Base-by-base conservation (phyloP, 208 protist genomes). In the Trypanosoma platydactyli region DNA sequence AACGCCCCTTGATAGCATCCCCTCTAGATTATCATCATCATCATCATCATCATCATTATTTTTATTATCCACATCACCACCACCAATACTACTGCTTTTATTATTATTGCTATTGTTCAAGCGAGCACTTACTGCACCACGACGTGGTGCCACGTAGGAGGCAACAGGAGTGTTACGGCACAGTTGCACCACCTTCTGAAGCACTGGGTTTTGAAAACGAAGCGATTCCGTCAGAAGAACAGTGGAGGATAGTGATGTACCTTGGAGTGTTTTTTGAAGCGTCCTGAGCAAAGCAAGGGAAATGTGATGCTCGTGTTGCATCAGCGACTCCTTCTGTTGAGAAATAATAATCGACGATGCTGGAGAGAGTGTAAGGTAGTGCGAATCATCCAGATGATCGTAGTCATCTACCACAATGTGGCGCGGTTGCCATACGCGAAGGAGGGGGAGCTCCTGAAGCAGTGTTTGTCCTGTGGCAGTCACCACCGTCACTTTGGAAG, bases 341-440 rank as follows among this genome's bases (percentile, higher is more conserved):
- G 88, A 71, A 54, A 90, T 63, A 46, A 79, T 77, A 22, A 90
- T 65, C 57, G 63, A 64, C 0, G 79, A 83, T n/a, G 79, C 81
- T 5, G 76, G 76, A 9, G 83, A 77, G n/a, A 94, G 77, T 53
- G 79, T 73, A n/a, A 83, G 71, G 29, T 92, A 82, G 27, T 84
- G 20, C 15, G 68, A 59, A 63, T 94, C 85, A 33, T 74, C 68
- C 45, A 94, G 27, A n/a, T 71, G 69, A 45, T 90, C 86, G 48
- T 86, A 67, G 65, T 95, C 86, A 63, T 95, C 89, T 46, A 95
- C 60, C 48, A 89, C 72, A 25, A 95, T 42, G 30, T 81, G 64
- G 35, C 71, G 49, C 0, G 89, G 89, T 45, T 77, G 68, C 83
- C 84, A 95, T n/a, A 59, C 64, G 71, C 75, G 87, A 40, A 92